Conservation (phyloP, 2,329 filamentous ascomycete genomes). For the Ceratocystis albifundus region DNA sequence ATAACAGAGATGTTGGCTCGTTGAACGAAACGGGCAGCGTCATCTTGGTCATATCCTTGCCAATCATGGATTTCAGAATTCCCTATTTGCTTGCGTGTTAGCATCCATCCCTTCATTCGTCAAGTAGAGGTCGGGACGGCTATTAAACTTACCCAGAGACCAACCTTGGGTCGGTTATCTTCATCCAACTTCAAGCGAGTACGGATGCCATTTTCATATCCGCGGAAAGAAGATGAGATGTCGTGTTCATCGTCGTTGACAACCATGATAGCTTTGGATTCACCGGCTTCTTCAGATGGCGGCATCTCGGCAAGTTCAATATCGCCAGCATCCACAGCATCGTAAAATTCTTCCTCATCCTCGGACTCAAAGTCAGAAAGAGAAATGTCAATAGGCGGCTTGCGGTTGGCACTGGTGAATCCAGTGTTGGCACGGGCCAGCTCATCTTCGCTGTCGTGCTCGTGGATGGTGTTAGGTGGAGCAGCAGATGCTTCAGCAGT, state of each 20-base stretch:
- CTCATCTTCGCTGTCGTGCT: slow-evolving; percentile 29
- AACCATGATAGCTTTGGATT: slow-evolving; percentile 30
- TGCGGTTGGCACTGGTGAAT: neutral
- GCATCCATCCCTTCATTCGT: neutral
- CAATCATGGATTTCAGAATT: slow-evolving; percentile 98
- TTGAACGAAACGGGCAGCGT: slow-evolving; percentile 97
- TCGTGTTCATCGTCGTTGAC: slow-evolving; percentile 37
- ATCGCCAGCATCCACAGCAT: slow-evolving; percentile 86
- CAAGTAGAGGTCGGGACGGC: neutral
- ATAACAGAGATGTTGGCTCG: slow-evolving; percentile 88
- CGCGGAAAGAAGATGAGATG: slow-evolving; percentile 67
- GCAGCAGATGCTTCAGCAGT: slow-evolving; percentile 39
- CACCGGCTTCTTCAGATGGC: slow-evolving; percentile 34
- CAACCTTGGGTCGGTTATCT: slow-evolving; percentile 86
- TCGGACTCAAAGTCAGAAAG: slow-evolving; percentile 72
- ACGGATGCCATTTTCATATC: slow-evolving; percentile 83
- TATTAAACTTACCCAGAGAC: slow-evolving; percentile 66
- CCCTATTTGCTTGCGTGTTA: slow-evolving; percentile 42
- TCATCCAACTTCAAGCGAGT: slow-evolving; percentile 74
- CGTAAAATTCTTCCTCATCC: slow-evolving; percentile 88
- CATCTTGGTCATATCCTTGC: slow-evolving; percentile 99
- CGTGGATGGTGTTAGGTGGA: slow-evolving; percentile 28
- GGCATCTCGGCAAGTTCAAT: slow-evolving; percentile 68
- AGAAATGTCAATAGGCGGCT: slow-evolving; percentile 19
- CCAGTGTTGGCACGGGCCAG: neutral